Conservation (phyloP, 2,329 filamentous ascomycete genomes). For the Decorospora gaudefroyi region DNA sequence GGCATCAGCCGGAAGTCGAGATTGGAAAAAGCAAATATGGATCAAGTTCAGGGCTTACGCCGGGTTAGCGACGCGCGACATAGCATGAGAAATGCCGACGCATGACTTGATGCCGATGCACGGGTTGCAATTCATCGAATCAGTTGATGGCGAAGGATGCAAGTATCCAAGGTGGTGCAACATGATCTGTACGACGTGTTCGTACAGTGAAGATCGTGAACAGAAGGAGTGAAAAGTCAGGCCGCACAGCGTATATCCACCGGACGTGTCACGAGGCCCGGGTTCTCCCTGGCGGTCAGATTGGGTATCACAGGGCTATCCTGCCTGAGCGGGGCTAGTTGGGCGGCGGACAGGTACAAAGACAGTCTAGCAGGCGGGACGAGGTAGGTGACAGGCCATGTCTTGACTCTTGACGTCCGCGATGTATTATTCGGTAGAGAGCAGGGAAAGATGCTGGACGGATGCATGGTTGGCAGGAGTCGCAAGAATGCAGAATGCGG, state of each 20-base stretch:
- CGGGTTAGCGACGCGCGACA: constrained; percentile 6
- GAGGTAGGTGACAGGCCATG: constrained; percentile 16
- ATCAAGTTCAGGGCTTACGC: constrained; percentile 11
- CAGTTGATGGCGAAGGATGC: background rate
- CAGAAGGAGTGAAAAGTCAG: constrained; percentile 13
- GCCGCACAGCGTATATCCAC: constrained; percentile 10
- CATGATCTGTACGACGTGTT: constrained; percentile 25
- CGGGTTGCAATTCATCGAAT: background rate
- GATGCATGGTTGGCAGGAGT: constrained; percentile 1
- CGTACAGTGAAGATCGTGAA: constrained; percentile 23
- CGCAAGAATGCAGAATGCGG: constrained; percentile 10
- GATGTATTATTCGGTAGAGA: too few relatives aligned
- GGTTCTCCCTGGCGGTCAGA: constrained; percentile 12
- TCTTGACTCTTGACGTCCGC: too few relatives aligned
- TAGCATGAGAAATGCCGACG: constrained; percentile 7
- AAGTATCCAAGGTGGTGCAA: background rate
- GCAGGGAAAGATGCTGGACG: background rate
- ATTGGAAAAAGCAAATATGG: constrained; percentile 12
- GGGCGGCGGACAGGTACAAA: constrained; percentile 15
- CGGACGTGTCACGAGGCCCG: constrained; percentile 20
- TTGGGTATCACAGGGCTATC: constrained; percentile 22
- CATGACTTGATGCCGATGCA: constrained; percentile 3
- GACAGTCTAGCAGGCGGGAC: constrained; percentile 12
- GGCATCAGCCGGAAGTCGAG: constrained; percentile 7
- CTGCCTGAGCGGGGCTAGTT: constrained; percentile 15